Base-by-base conservation (phyloP, 2,329 filamentous ascomycete species). In the Nemania diffusa region DNA sequence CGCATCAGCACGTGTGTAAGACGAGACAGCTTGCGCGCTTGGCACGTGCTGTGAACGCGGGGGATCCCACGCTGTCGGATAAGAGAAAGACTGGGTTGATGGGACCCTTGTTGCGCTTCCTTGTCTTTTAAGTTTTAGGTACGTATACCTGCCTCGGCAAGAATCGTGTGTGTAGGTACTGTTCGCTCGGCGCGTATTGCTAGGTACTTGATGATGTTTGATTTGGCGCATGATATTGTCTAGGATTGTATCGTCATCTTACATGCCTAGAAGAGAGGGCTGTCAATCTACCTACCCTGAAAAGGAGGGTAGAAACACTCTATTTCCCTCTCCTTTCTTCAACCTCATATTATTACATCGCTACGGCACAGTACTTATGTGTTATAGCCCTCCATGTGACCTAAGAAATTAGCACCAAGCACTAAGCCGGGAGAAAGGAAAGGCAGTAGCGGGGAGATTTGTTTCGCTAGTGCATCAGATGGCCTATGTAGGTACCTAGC, bases 61-160 rank as follows among this genome's bases (percentile, higher is more conserved):
- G 64, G 11, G 52, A 68, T 69, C 58, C 68, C 68, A 69, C 65
- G 11, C 68, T 65, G 68, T 65, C 68, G 68, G 68, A 65, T 69
- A 63, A 55, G 57, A 57, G 26, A 66, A 55, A 63, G 56, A 50
- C 56, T 55, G 34, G 40, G 20, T 20, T 40, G 20, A 52, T 52
- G 24, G 29, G 9, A 65, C 20, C 63, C 65, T 50, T 65, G 65
- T 20, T 46, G 24, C 11, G 27, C 34, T 37, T 37, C 50, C 50
- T 22, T 57, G 46, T 51, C 37, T 44, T 32, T 22, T 51, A 22
- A 29, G n/a, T 44, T 32, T 22, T 51, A 22, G 24, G n/a, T 24
- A 48, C 5, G 40, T 44, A 40, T 13, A 9, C 13, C 8, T 44
- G 20, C 40, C 40, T 44, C 40, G 40, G 40, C 20, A 44, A 4